Base-by-base conservation (phyloP, 2,329 filamentous ascomycete genomes). In the Monosporascus sp. region DNA sequence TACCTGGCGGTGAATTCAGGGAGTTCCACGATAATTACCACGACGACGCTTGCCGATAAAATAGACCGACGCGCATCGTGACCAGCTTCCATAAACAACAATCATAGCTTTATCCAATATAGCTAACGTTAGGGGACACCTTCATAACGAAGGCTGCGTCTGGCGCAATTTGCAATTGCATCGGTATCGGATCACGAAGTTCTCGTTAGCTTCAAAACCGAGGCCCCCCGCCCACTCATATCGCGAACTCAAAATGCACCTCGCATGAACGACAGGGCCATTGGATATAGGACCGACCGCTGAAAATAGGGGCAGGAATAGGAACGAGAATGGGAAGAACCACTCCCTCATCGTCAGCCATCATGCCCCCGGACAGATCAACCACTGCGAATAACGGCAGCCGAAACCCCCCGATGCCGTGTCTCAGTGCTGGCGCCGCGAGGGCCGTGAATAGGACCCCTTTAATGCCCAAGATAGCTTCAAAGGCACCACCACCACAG, bases 321-420 rank as follows among this genome's bases (percentile, higher is more conserved):
- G 43, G 17, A 41, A 41, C 38, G 18, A 41, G 6, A 18, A 41
- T 20, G 38, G 18, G 38, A 8, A 41, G 17, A n/a, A 41, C 38
- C 6, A 41, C 18, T 5, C 11, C 43, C 11, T 46, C 43, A 31
- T 24, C 22, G 6, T 25, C 20, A 27, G 22, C 24, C 43, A 68
- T 59, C 54, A 74, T 73, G 72, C 67, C 69, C 52, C 62, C 65
- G 58, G 69, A 74, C 39, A 71, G 79, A 76, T 72, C 76, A 74
- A 50, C 52, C 58, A 74, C 72, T 70, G 74, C 74, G 69, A 71
- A 71, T 63, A 70, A 68, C 68, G 75, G 74, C 22, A 24, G 22
- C 65, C 73, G 75, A 64, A 76, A 73, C 58, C 78, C 77, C 60
- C 82, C 85, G 41, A 85, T 85, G 73, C 88, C 89, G 50, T 80